Evolutionary conservation across 805 yeast species (phyloP).

Genomic region (Myxozyma mucilagina): DNA sequence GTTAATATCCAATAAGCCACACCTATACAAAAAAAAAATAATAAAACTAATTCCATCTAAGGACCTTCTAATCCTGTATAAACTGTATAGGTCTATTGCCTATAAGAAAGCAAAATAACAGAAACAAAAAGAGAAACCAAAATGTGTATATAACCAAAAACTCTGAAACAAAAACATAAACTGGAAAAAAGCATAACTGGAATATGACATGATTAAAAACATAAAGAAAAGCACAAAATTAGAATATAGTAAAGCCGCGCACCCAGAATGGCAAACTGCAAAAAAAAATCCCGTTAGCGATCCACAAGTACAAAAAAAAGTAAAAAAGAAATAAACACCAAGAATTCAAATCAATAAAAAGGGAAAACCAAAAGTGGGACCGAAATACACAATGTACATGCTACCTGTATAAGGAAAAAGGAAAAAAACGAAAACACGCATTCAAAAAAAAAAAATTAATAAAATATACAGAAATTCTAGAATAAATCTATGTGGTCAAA

Average conservation of each 20-base stretch:
- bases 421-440: background rate
- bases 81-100: background rate
- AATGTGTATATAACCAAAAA: background rate
- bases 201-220: background rate
- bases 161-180: background rate
- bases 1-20: background rate
- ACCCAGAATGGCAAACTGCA: background rate
- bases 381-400: background rate
- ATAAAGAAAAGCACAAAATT: background rate
- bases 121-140: slow-evolving; percentile 1
- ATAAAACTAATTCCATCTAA: no score
- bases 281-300: background rate
- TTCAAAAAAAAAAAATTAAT: background rate
- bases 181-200: background rate
- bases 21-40: background rate
- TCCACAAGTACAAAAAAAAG: background rate
- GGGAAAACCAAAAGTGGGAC: background rate
- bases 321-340: background rate
- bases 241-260: background rate
- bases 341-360: background rate
- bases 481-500: background rate
- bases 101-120: background rate
- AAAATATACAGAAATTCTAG: background rate
- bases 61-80: no score
- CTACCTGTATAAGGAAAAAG: background rate